A percentile compares a stretch with the other conserved stretches of the same genome.
Evolutionary conservation across 2,329 filamentous ascomycete genomes (phyloP).

Genomic region (Ophiostoma montium): DNA sequence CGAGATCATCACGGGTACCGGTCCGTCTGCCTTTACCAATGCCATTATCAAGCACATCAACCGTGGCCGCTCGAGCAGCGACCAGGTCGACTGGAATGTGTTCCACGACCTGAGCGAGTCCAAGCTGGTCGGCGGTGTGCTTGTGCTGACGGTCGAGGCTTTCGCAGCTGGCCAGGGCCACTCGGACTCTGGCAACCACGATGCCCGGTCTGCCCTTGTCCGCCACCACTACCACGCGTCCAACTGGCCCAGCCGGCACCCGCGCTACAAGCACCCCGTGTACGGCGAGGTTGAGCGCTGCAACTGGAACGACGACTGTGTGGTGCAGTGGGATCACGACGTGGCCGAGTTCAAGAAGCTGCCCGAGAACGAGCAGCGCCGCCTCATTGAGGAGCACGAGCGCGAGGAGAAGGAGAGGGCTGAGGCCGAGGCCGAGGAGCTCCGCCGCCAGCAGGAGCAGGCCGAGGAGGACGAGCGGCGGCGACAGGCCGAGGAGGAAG

Average conservation of each 20-base stretch:
- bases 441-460: slow-evolving; percentile 10
- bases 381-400: slow-evolving; percentile 26
- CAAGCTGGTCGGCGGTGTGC: slow-evolving; percentile 46
- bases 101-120: slow-evolving; percentile 56
- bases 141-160: slow-evolving; percentile 56
- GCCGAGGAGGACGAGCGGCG: slow-evolving; percentile 19
- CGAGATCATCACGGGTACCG: slow-evolving; percentile 59
- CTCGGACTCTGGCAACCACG: slow-evolving; percentile 57
- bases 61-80: slow-evolving; percentile 21
- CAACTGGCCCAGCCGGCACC: slow-evolving; percentile 54
- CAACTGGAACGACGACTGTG: slow-evolving; percentile 54
- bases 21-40: slow-evolving; percentile 53
- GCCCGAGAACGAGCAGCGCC: slow-evolving; percentile 43
- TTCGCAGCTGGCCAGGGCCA: slow-evolving; percentile 62
- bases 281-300: slow-evolving; percentile 58
- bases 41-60: slow-evolving; percentile 54
- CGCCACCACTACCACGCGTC: slow-evolving; percentile 66
- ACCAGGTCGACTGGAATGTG: slow-evolving; percentile 42
- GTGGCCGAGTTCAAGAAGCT: slow-evolving; percentile 45
- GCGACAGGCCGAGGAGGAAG: slow-evolving; percentile 13
- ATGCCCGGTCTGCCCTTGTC: slow-evolving; percentile 49
- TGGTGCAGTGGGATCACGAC: slow-evolving; percentile 51
- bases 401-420: slow-evolving; percentile 17
- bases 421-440: slow-evolving; percentile 14
- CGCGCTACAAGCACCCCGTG: slow-evolving; percentile 51